A percentile compares a stretch with the other conserved stretches of the same genome.
Conservation (phyloP, 176 grass and related monocot species). For the Aegilops tauschii region DNA sequence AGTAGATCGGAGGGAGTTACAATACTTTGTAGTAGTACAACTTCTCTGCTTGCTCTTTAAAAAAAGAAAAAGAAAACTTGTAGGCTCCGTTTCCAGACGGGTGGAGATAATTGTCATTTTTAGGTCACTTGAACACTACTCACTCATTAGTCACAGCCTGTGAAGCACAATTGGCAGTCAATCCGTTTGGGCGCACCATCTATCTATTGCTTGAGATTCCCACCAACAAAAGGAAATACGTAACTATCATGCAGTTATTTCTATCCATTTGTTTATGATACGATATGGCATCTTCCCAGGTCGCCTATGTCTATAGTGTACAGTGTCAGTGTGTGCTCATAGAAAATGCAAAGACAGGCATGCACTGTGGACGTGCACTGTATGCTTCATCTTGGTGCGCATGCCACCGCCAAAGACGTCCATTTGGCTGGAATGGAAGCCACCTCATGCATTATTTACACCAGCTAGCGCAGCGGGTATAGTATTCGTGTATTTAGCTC, state of each 20-base stretch:
- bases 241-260: background rate
- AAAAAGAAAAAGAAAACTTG: background rate
- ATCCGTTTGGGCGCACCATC: background rate
- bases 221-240: background rate
- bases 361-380: background rate
- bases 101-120: background rate
- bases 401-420: background rate
- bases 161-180: background rate
- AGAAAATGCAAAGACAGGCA: background rate
- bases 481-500: background rate
- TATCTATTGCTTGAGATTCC: background rate
- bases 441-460: background rate
- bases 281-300: background rate
- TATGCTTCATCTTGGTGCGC: background rate
- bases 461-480: background rate
- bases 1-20: too few relatives aligned
- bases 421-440: background rate
- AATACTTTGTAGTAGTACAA: too few relatives aligned
- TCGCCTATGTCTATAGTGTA: background rate
- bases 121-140: background rate
- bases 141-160: background rate
- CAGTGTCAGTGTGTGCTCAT: background rate
- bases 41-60: too few relatives aligned
- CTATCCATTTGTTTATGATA: background rate
- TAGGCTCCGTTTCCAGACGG: too few relatives aligned